phyloP scores from a whole-genome alignment of 768 basidiomycete species.

The Rhizopogon rudus region DNA sequence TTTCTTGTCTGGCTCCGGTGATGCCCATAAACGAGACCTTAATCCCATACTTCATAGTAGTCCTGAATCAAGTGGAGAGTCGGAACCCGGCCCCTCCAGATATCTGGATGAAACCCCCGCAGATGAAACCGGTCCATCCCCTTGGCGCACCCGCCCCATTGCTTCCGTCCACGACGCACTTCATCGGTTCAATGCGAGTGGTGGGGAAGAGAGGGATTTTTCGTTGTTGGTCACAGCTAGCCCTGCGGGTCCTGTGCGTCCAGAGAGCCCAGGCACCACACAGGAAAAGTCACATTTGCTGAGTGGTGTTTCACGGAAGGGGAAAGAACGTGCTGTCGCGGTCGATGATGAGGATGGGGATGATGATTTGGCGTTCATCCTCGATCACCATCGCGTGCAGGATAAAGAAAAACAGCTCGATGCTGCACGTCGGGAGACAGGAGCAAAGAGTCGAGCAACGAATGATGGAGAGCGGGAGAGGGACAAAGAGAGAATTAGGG shows the following conservation, averaged over 20 bases:
- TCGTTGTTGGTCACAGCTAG: slow-evolving; percentile 49
- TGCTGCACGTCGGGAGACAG: slow-evolving; percentile 47
- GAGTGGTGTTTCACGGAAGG: slow-evolving; percentile 28
- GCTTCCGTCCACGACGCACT: slow-evolving; percentile 48
- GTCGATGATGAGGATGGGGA: slow-evolving; percentile 24
- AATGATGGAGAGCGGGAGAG: slow-evolving; percentile 36
- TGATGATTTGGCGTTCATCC: slow-evolving; percentile 22
- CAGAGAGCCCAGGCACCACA: slow-evolving; percentile 15
- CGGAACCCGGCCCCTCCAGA: slow-evolving; percentile 14
- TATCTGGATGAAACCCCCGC: slow-evolving; percentile 4
- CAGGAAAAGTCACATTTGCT: slow-evolving; percentile 20
- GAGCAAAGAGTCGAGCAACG: slow-evolving; percentile 25
- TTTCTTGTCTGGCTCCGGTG: neutral
- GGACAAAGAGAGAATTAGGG: slow-evolving; percentile 60
- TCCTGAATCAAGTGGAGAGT: neutral
- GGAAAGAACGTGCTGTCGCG: slow-evolving; percentile 34
- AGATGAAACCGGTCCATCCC: slow-evolving; percentile 17
- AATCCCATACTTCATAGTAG: neutral
- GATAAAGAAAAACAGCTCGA: slow-evolving; percentile 63
- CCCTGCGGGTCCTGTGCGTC: slow-evolving; percentile 27
- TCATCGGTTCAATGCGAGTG: slow-evolving; percentile 38
- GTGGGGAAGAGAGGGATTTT: slow-evolving; percentile 41
- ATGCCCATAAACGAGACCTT: neutral
- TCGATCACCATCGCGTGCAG: slow-evolving; percentile 38
- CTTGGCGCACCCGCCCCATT: slow-evolving; percentile 28